Base-by-base conservation (phyloP, 108 stramenopile genomes). In the Seminavis robusta region DNA sequence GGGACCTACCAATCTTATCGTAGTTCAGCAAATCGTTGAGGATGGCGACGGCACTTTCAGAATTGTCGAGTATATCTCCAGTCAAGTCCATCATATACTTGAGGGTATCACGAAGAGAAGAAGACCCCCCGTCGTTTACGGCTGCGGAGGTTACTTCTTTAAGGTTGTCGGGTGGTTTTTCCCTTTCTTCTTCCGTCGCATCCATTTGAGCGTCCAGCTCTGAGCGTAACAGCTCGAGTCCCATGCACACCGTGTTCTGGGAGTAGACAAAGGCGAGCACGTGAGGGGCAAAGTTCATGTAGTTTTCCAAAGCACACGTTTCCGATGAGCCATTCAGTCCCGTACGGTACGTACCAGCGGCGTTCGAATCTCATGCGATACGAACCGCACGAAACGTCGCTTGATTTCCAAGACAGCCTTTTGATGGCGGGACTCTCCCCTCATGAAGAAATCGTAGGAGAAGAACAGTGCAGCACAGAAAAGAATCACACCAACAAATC, bases 171-270 rank as follows among this genome's bases (percentile, higher is more conserved):
- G 27, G 47, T 1, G 40, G 30, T 39, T 47, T 30, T 44, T 56
- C 58, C 30, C n/a, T 31, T 0, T 24, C 37, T 52, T 52, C 36
- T 44, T 16, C 20, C 17, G 11, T 9, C 1, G 10, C n/a, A 9
- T 21, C 20, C 31, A 33, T 34, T 19, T 19, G 51, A 17, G 24
- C 20, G 39, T 36, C 40, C 6, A 73, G 33, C 37, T 79, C 77
- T 15, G 27, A 33, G 19, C 70, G 63, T 20, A 79, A 19, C 32
- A 79, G 49, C 10, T 55, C 52, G 1, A 79, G 50, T 29, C 72
- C 77, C 69, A 79, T 79, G 46, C 67, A 59, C 9, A 70, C 72
- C 17, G 67, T 40, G 37, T 79, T 79, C 30, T n/a, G n/a, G n/a
- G n/a, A n/a, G n/a, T n/a, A n/a, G n/a, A n/a, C n/a, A n/a, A n/a